Conservation (phyloP, 345 rosid species). For the Lumnitzera littorea region DNA sequence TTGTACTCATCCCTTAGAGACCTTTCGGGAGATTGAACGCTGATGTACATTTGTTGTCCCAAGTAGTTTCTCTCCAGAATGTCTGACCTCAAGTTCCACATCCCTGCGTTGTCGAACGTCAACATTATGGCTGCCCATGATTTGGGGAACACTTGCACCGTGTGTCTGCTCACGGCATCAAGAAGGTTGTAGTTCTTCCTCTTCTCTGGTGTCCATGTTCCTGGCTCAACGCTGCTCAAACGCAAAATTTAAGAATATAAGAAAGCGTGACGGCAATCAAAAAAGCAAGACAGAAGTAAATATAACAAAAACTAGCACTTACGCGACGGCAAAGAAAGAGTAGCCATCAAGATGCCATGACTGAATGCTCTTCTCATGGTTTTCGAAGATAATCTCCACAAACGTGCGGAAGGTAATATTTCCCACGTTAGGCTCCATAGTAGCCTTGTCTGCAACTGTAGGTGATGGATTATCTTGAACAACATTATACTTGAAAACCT, state of each 20-base stretch:
- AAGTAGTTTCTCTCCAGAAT: conserved; percentile 17
- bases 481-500: conserved; percentile 22
- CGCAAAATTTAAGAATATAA: neutral
- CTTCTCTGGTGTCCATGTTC: conserved; percentile 26
- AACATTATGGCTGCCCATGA: conserved; percentile 29
- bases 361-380: conserved; percentile 23
- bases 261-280: neutral
- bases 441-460: neutral
- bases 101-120: conserved; percentile 30
- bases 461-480: conserved; percentile 13
- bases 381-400: conserved; percentile 25
- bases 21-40: conserved; percentile 22
- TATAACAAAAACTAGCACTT: conserved; percentile 4
- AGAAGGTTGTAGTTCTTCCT: conserved; percentile 26
- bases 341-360: conserved; percentile 26
- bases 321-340: conserved; percentile 30
- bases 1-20: conserved; percentile 30
- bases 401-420: conserved; percentile 24
- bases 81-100: conserved; percentile 33
- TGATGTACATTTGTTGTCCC: conserved; percentile 25
- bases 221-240: conserved; percentile 20
- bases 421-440: conserved; percentile 15
- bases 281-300: neutral
- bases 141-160: conserved; percentile 28
- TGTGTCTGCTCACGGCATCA: conserved; percentile 32